Evolutionary conservation across 495 filamentous ascomycete genomes (phyloP), one percentile per base, ranked within the genome.

Genomic region (Xylaria intraflava): DNA sequence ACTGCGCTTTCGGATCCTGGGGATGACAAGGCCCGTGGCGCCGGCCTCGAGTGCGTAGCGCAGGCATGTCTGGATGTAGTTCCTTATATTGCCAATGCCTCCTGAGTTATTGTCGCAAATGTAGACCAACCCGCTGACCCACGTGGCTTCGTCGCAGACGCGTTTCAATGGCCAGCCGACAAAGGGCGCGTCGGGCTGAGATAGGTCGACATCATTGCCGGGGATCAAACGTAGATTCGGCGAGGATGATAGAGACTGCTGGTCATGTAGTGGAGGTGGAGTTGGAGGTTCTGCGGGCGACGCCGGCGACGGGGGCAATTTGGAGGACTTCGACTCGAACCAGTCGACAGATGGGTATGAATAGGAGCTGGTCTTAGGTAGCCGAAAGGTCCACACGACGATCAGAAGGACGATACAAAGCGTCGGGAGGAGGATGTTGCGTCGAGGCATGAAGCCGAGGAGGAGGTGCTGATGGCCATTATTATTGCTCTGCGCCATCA

Each of bases 81-180:
- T 78, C 46, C 76, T 65, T 31, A 79, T 78, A 42, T 79, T 79
- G 5, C 76, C 75, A 44, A 78, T 71, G 1, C 76, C 76, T 4
- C 76, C 76, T 0, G 74, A 76, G 55, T 78, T 79, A 57, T 78
- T 76, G 60, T 78, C 75, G 60, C 76, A 79, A 19, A 70, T 68
- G 40, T 72, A 79, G 6, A 75, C 63, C 17, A 78, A 31, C 1
- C 74, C 74, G 1, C 70, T 62, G 0, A 64, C 63, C 69, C 69
- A 75, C 0, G 36, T 53, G 1, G 69, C 65, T 50, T 77, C 76
- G 6, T 67, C 60, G 64, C 76, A 78, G 3, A 71, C 69, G 3
- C 76, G 52, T 23, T 60, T 58, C 41, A 79, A 60, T 3, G 76
- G 75, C 76, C 76, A 78, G 54, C 68, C 59, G 50, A 79, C 62